A percentile compares a stretch with the other conserved stretches of the same genome.
phyloP scores from a whole-genome alignment of 1,284 basidiomycete genomes.

The Heterobasidion irregulare region DNA sequence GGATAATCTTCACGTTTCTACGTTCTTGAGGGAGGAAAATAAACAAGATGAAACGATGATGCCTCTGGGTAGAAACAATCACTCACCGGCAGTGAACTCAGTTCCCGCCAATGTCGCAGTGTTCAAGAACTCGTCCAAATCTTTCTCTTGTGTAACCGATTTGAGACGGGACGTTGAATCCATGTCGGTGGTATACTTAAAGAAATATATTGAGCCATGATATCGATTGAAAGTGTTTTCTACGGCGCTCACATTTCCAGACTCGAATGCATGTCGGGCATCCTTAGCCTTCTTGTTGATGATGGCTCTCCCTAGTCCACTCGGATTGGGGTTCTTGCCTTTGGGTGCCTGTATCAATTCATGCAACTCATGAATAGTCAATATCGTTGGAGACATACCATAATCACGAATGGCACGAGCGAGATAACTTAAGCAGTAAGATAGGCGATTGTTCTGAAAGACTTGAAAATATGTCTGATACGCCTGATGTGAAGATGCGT shows the following conservation, averaged over 20 bases:
- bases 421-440: too few species aligned
- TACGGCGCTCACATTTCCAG: slow-evolving; percentile 50
- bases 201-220: slow-evolving; percentile 1
- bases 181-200: slow-evolving; percentile 74
- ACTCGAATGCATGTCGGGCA: slow-evolving; percentile 62
- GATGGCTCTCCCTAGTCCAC: slow-evolving; percentile 85
- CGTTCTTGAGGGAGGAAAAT: slow-evolving; percentile 48
- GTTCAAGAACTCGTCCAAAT: slow-evolving; percentile 94
- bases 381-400: neutral
- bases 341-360: slow-evolving; percentile 28
- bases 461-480: too few species aligned
- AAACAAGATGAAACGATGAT: neutral
- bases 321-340: slow-evolving; percentile 50
- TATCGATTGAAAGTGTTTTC: neutral
- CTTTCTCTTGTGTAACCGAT: slow-evolving; percentile 94
- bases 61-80: neutral
- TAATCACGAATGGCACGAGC: neutral
- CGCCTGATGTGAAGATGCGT: too few species aligned
- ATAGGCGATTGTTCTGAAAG: too few species aligned
- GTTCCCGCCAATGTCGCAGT: slow-evolving; percentile 92
- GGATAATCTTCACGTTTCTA: slow-evolving; percentile 88
- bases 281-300: slow-evolving; percentile 86
- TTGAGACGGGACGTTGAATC: slow-evolving; percentile 67
- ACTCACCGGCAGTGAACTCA: slow-evolving; percentile 92
- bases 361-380: neutral